Base-by-base conservation (phyloP, 164 flowering plant genomes). In the Umbellularia californica region DNA sequence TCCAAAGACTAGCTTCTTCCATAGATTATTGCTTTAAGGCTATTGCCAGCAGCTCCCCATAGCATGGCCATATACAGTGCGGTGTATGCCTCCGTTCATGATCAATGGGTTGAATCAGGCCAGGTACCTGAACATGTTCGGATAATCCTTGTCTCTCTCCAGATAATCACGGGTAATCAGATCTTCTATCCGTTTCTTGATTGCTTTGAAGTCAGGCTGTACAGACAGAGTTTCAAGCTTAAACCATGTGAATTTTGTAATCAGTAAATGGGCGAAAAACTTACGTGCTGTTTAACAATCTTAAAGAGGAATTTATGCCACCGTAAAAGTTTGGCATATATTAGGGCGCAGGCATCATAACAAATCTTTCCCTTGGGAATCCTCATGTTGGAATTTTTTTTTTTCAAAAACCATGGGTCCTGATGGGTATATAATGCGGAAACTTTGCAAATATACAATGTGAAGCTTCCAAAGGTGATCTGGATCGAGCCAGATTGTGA, bases 161-260 rank as follows among this genome's bases (percentile, higher is more conserved):
- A 94, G 79, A 81, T 92, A 92, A 72, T 94, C 98, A 14, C 97
- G 84, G 7, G 94, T 86, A 71, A 94, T 91, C 79, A 91, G 77
- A 77, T 91, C 94, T 77, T 91, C 94, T 41, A 91, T 91, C 78
- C 94, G 76, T 83, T 91, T 91, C 85, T 91, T 91, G 70, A 91
- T 91, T 65, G 91, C 90, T 81, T 90, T 91, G 74, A 91, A 83
- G 77, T 91, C 97, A 73, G 97, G 94, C 97, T 91, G 88, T 82
- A 84, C 22, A 79, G 70, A 30, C 47, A 41, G 19, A 41, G 22
- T 20, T 27, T 28, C 50, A 41, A n/a, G 15, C 65, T 71, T 41
- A 12, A 69, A 41, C 27, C 24, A 64, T 22, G 28, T 13, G 24
- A 23, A 64, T 0, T 28, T 64, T 25, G 12, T 41, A 41, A 41